These are phyloP conservation scores for Fusarium bulbicola DNA, from an alignment of 2,329 filamentous ascomycete species.

Conservation along the genomic window DNA sequence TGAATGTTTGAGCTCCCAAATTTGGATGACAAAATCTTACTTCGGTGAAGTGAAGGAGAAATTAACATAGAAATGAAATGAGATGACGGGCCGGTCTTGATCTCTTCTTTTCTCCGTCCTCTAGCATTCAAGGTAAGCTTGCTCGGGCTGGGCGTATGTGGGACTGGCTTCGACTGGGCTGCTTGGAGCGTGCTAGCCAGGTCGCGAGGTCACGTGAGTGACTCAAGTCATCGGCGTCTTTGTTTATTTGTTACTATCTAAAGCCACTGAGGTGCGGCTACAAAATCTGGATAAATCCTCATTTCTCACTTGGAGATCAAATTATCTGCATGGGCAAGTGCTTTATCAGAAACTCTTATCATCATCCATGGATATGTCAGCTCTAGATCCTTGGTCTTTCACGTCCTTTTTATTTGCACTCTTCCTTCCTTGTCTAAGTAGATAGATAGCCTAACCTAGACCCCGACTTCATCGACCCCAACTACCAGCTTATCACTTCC, in stretches of 20 bases:
- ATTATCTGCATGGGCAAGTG: background rate
- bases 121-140: background rate
- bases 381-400: background rate
- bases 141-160: background rate
- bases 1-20: background rate
- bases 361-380: background rate
- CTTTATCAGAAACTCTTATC: background rate
- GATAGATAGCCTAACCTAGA: background rate
- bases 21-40: background rate
- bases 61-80: background rate
- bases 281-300: background rate
- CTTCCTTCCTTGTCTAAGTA: background rate
- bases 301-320: background rate
- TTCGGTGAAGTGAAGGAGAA: background rate
- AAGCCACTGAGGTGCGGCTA: background rate
- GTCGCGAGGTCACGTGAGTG: constrained; percentile 11
- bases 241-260: background rate
- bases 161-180: background rate
- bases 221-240: background rate
- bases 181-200: background rate
- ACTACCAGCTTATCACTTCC: no score
- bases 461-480: background rate
- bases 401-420: background rate
- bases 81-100: background rate
- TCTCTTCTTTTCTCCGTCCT: background rate